Conservation (phyloP, 108 stramenopile genomes). For the Pseudonitzschia multiseries region DNA sequence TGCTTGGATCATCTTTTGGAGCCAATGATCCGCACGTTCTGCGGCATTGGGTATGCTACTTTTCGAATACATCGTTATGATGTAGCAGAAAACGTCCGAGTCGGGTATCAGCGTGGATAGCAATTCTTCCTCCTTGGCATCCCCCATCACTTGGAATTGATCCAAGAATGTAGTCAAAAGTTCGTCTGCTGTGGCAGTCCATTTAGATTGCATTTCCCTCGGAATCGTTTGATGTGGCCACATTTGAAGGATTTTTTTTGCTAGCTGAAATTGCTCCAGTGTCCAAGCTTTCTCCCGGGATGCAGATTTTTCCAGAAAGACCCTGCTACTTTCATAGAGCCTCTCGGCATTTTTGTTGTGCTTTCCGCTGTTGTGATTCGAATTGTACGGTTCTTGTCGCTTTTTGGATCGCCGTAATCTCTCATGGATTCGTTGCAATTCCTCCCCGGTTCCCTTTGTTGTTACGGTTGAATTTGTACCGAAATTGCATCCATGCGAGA, state of each 20-base stretch:
- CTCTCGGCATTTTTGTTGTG: not conserved
- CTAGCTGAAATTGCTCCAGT: slow-evolving; percentile 2
- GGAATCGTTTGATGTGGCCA: slow-evolving; percentile 10
- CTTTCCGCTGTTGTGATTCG: not conserved
- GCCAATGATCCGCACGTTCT: slow-evolving; percentile 35
- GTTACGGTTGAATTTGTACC: not conserved
- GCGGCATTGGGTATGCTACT: slow-evolving; percentile 21
- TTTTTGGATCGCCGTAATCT: not conserved
- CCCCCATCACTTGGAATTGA: not conserved
- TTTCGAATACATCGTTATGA: slow-evolving; percentile 11
- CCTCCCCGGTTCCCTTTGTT: not conserved
- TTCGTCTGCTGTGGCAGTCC: slow-evolving; percentile 4
- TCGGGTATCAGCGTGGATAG: not conserved
- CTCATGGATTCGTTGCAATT: not conserved
- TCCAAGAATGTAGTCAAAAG: not conserved
- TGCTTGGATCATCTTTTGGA: slow-evolving; percentile 22
- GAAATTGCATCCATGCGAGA: not conserved
- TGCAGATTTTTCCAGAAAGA: slow-evolving; percentile 2
- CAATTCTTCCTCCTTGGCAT: not conserved
- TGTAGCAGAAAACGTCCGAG: not conserved
- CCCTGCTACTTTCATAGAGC: not conserved
- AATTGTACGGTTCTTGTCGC: not conserved
- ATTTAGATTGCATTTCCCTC: not conserved
- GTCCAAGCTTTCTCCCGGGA: slow-evolving; percentile 4
- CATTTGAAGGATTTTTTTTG: not conserved